These are phyloP conservation scores for Exobasidium rhododendri DNA, from an alignment of 1,284 basidiomycete genomes.

Conservation along the genomic window DNA sequence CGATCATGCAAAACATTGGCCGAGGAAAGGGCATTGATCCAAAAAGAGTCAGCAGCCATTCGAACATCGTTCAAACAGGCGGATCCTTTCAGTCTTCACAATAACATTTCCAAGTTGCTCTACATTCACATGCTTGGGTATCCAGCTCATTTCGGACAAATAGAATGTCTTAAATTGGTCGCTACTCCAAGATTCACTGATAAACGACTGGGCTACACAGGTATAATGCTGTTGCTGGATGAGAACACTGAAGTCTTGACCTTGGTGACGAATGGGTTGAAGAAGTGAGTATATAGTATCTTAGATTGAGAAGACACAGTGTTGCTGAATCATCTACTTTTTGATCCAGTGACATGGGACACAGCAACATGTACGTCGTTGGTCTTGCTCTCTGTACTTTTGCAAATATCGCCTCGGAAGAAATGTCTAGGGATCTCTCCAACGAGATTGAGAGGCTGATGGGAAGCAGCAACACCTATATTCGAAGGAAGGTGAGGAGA, in stretches of 20 bases:
- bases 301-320: neutral
- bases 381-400: conserved; percentile 97
- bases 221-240: conserved; percentile 95
- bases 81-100: conserved; percentile 72
- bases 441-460: conserved; percentile 91
- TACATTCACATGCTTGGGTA: conserved; percentile 99
- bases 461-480: conserved; percentile 96
- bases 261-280: conserved; percentile 94
- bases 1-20: conserved; percentile 77
- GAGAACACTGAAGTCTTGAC: conserved; percentile 98
- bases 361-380: conserved; percentile 98
- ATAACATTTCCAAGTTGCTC: conserved; percentile 95
- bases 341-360: conserved; percentile 89
- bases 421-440: conserved; percentile 52
- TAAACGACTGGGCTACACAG: conserved; percentile 93
- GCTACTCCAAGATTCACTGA: conserved; percentile 96
- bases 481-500: conserved; percentile 89
- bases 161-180: conserved; percentile 98
- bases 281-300: conserved; percentile 84
- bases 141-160: conserved; percentile 98
- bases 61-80: conserved; percentile 97
- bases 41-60: conserved; percentile 97
- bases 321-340: neutral
- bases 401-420: conserved; percentile 94
- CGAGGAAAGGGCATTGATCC: conserved; percentile 94